Base-by-base conservation (phyloP, 2,329 filamentous ascomycete genomes). In the Cladosporium sp. region DNA sequence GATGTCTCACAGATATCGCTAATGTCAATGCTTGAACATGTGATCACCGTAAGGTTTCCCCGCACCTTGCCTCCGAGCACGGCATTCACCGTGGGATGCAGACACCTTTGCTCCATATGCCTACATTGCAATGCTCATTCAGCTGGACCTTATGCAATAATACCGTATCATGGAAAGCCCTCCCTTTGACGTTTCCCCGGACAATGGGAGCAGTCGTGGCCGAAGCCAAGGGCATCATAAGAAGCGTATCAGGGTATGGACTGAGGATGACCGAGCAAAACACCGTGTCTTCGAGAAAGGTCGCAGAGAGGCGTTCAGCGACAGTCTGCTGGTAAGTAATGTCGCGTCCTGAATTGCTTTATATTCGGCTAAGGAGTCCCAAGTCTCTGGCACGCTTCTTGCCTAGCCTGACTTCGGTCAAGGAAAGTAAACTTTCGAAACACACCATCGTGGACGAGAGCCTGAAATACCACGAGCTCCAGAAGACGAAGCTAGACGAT, bases 261-360 rank as follows among this genome's bases (percentile, higher is more conserved):
- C 59, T 2, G 38, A 50, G n/a, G 52, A 50, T 9, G 60, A 62
- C 15, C 38, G 62, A 40, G 60, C 60, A 3, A 56, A 49, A 20
- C 62, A 63, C 51, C 58, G 51, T 3, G 45, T 61, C 19, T 57
- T 63, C 20, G 62, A 63, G 56, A 62, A 60, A 45, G 42, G 51
- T 5, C 54, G 62, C 11, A 51, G 62, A 12, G 62, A 63, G 42
- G 62, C 60, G 17, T 63, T 63, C 37, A 62, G 58, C 38, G 60
- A 60, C 17, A 51, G 50, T 12, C 52, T 62, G 4, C 38, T 63
- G 47, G 38, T 62, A 51, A 50, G 52, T 2, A 15, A n/a, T 25
- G 14, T 2, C 28, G 25, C 7, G 7, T 37, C 19, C 3, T 11
- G 28, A 30, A 30, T 30, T 30, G 28, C 9, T 9, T 8, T 12